Evolutionary conservation across 441 rosid genomes (phyloP).

Genomic region (Pelargonium fulgidum): DNA sequence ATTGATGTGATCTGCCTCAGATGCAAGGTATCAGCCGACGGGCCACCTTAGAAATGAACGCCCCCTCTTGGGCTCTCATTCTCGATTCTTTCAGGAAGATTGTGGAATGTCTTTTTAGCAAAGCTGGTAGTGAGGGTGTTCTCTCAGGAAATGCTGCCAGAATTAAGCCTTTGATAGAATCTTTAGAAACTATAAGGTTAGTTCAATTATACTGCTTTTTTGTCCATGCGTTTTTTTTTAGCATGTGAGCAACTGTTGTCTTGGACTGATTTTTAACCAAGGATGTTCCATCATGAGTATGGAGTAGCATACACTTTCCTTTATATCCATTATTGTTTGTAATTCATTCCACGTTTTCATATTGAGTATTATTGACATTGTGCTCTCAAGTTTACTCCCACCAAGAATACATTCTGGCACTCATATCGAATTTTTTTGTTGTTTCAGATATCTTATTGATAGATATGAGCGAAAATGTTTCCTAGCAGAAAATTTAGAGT

Average conservation of each 20-base stretch:
- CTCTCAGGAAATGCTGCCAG: slow-evolving; percentile 12
- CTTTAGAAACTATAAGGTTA: slow-evolving; percentile 26
- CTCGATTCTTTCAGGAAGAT: slow-evolving; percentile 23
- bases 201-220: neutral
- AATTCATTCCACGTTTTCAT: neutral
- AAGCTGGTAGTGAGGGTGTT: slow-evolving; percentile 17
- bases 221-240: neutral
- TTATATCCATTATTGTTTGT: too few species aligned
- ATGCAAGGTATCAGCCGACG: slow-evolving; percentile 17
- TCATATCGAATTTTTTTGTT: neutral
- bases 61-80: slow-evolving; percentile 19
- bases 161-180: slow-evolving; percentile 20
- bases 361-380: neutral
- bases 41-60: slow-evolving; percentile 19
- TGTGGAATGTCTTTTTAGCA: slow-evolving; percentile 16
- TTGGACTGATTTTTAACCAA: neutral
- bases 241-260: neutral
- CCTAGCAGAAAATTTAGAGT: slow-evolving; percentile 38
- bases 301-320: too few species aligned
- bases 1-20: slow-evolving; percentile 12
- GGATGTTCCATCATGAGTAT: too few species aligned
- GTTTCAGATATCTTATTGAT: slow-evolving; percentile 41
- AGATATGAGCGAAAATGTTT: slow-evolving; percentile 35
- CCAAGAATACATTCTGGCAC: neutral
- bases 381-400: neutral